Base-by-base conservation (phyloP, 176 grass and related monocot species). In the Triticum turgidum region DNA sequence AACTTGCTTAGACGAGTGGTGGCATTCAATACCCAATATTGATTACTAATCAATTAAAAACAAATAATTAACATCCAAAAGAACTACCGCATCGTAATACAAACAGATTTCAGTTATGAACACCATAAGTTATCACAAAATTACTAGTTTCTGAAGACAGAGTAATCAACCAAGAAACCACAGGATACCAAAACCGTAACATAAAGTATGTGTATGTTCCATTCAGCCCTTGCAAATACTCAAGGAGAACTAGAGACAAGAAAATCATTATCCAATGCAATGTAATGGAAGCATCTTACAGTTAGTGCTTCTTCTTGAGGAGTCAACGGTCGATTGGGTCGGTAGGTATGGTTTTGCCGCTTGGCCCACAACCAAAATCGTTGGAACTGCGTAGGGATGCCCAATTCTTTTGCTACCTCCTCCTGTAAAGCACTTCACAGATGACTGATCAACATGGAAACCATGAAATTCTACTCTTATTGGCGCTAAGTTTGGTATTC, bases 331-430 rank as follows among this genome's bases (percentile, higher is more conserved):
- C 94, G 78, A 69, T 97, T 99, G 76, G 97, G 97, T 61, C 97
- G 92, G 85, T 94, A 99, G 7, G 97, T 99, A 84, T 99, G 97
- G 82, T 99, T 99, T 89, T 96, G 97, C 17, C 97, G 83, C 77
- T 99, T 99, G 61, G 97, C 97, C 97, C 97, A 99, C 66, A 99
- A 79, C 97, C 97, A 99, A 88, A 94, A 99, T 37, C 97, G 88
- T 80, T 93, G 97, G 83, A 92, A 97, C 47, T 96, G 90, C 1
- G 87, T 93, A 83, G 94, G 97, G 72, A 99, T 85, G 39, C 94
- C 92, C 61, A 99, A 90, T 81, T 99, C 97, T 86, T 91, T 99
- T 37, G 92, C 97, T 77, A 99, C 94, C 85, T 93, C 97, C 80
- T 99, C 97, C 97, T 99, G 94, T 88, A 91, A 91, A 94, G 82